Conservation (phyloP, 768 basidiomycete genomes). For the Lactarius sanguifluus region DNA sequence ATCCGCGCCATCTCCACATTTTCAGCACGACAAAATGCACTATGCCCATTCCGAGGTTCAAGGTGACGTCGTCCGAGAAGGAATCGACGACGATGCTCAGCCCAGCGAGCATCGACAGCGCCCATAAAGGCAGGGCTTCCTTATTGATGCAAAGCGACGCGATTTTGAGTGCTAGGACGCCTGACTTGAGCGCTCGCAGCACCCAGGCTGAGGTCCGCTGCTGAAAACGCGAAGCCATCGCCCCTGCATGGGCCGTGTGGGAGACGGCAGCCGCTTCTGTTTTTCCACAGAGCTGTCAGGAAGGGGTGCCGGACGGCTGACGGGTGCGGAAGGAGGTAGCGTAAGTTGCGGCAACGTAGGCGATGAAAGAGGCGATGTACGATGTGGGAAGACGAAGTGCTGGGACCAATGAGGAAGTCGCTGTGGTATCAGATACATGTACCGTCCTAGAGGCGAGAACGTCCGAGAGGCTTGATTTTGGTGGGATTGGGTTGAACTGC, state of each 20-base stretch:
- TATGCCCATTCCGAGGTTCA: constrained; percentile 41
- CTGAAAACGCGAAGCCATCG: constrained; percentile 1
- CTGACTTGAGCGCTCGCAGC: constrained; percentile 28
- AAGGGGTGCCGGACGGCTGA: background rate
- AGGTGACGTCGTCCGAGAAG: constrained; percentile 42
- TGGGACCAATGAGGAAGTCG: constrained; percentile 25
- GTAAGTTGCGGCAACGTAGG: constrained; percentile 10
- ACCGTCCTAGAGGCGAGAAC: constrained; percentile 9
- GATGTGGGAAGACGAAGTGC: constrained; percentile 15
- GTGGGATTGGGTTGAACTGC: constrained; percentile 20
- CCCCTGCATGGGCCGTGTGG: background rate
- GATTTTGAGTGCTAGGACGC: constrained; percentile 30
- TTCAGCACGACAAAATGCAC: constrained; percentile 39
- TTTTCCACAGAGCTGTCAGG: constrained; percentile 6
- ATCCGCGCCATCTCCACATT: background rate
- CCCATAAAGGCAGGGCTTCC: constrained; percentile 30
- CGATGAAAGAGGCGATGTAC: constrained; percentile 2
- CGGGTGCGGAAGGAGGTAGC: constrained; percentile 26
- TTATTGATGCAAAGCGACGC: constrained; percentile 33
- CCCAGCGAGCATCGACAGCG: constrained; percentile 35
- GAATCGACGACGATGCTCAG: constrained; percentile 50
- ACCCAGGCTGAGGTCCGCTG: background rate
- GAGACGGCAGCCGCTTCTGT: background rate
- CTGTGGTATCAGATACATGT: constrained; percentile 17
- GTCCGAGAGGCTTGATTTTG: constrained; percentile 25